Evolutionary conservation across 208 protist genomes (phyloP), one percentile per base, ranked within the genome.

Genomic region (Wallacemonas sp.): DNA sequence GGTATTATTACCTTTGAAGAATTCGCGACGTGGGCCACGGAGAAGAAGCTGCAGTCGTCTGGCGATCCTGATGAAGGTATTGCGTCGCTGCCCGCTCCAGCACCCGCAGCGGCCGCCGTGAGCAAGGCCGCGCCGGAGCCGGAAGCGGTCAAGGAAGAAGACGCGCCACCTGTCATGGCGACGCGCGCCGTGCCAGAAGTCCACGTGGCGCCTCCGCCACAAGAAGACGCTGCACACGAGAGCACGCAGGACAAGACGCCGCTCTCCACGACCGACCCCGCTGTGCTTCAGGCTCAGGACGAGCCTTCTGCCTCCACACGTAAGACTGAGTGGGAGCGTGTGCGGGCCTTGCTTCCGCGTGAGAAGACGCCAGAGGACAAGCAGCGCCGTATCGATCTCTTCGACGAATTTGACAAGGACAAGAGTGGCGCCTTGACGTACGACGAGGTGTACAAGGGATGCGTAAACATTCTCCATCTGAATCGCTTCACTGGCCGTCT

Each of bases 371-470:
- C 62, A 17, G 44, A 56, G 22, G 44, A 68, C 39, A 68, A 68
- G 45, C 41, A 65, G 41, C 33, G 63, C 9, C 64, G 77, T 28
- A 72, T 70, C 46, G 77, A 73, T 0, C 70, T 87, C 22, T 87
- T 87, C 54, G 59, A 67, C 53, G 55, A 70, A 64, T 80, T 82
- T 51, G 80, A 87, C 68, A 69, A 60, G 60, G 80, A 87, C 59
- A 64, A 76, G 6, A 81, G 53, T 38, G 77, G 76, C 1, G 72
- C 66, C 60, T 73, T 87, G 42, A 71, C 62, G 22, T 72, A 76
- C 47, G 72, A 66, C 15, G 80, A 86, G 64, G 59, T 82, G n/a
- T 60, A 78, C 67, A 59, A 66, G 39, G 80, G 72, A 14, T 61
- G 54, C 19, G 3, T 39, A 12, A 34, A 74, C 42, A 62, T 75